Evolutionary conservation across 164 flowering plant genomes (phyloP), one percentile per base, ranked within the genome.

Genomic region (Vitis rupestris): DNA sequence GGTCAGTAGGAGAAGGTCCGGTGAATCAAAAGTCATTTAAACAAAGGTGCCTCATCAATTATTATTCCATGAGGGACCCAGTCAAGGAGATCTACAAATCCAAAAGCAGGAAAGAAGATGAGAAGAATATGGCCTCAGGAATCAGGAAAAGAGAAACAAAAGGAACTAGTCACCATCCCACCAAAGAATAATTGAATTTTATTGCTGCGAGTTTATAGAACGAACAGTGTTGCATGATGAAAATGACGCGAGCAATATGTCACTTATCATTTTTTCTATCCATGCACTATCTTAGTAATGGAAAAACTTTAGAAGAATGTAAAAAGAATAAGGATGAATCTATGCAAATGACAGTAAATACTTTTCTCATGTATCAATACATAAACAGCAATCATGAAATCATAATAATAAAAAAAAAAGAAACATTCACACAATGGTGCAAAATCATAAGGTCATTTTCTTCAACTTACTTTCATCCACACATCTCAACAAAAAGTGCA

Each of bases 161-260:
- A 80, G 80, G 84, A 80, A 78, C 78, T 62, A 57, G 86, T 89
- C 91, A 74, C 66, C 72, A 77, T 84, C 87, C 82, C 82, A 84
- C 82, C 69, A 76, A 70, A 80, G 63, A 70, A 79, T 74, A 70
- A 76, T 72, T 67, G 63, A 69, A 70, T 68, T 64, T 61, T 52
- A 74, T 71, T 51, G 57, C 70, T 30, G 30, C 74, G 66, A 71
- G 62, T 74, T 66, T 50, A 71, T 31, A 59, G 30, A 70, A 65
- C 17, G 48, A 60, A 55, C 56, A 64, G 69, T 63, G 56, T 57
- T 51, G 64, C 71, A 44, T 16, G 16, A 30, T 67, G 59, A 58
- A 60, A 72, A 74, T 82, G 85, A 82, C 68, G 71, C 47, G 17
- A 75, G 79, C 84, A 67, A 53, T 71, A 73, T 66, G 81, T 80